Percentiles rank a stretch among this genome's conserved stretches.
Evolutionary conservation across 2,329 filamentous ascomycete species (phyloP).

Genomic region (Triangularia setosa): DNA sequence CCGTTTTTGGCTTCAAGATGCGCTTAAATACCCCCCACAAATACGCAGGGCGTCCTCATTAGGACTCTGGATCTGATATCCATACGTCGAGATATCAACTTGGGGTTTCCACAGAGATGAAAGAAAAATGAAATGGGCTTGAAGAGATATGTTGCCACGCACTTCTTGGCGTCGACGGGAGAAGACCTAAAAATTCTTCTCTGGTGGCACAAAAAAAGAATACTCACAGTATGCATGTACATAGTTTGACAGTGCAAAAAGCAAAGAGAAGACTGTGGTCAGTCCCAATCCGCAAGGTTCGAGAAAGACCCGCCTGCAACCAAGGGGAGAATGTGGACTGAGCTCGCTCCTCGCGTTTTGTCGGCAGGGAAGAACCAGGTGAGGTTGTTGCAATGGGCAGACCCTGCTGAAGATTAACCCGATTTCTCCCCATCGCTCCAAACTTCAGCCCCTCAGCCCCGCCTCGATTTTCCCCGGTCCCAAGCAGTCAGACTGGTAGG

Average conservation of each 20-base stretch:
- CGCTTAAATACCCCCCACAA: background rate
- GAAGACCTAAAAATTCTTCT: background rate
- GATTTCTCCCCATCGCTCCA: background rate
- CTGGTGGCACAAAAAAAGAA: background rate
- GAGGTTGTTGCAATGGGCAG: background rate
- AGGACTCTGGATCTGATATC: background rate
- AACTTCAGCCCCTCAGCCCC: background rate
- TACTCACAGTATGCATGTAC: background rate
- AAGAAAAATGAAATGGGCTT: background rate
- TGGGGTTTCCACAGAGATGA: background rate
- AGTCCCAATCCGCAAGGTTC: background rate
- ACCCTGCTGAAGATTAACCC: background rate
- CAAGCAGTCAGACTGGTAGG: background rate
- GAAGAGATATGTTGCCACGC: background rate
- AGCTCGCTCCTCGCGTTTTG: constrained; percentile 4
- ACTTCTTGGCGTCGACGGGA: too few species aligned
- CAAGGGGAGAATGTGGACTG: background rate
- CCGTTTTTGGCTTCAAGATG: background rate
- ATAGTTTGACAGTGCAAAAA: background rate
- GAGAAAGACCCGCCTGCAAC: background rate
- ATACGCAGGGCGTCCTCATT: background rate
- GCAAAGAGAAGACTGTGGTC: background rate
- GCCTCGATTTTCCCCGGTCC: background rate
- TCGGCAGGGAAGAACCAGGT: background rate
- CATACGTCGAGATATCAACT: background rate